Percentiles rank a stretch among this genome's conserved stretches.
phyloP scores from a whole-genome alignment of 495 filamentous ascomycete genomes.

The Penicillium argentinense region DNA sequence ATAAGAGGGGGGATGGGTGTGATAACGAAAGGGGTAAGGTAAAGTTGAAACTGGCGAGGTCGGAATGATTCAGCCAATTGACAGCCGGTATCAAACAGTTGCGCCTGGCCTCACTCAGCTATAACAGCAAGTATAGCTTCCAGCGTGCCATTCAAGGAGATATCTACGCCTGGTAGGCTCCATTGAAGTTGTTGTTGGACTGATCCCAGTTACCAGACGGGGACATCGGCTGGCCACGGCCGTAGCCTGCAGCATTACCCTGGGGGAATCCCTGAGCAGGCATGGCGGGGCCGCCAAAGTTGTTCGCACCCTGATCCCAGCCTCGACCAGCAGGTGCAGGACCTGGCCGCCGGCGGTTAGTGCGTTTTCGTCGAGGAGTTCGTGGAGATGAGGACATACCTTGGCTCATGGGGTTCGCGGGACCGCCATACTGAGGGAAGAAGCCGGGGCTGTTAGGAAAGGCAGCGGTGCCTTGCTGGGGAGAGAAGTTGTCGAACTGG shows the following conservation, averaged over 20 bases:
- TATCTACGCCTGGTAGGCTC: slow-evolving; percentile 53
- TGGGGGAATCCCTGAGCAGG: slow-evolving; percentile 59
- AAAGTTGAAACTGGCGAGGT: slow-evolving; percentile 10
- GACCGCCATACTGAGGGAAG: slow-evolving; percentile 85
- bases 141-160: background rate
- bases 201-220: slow-evolving; percentile 71
- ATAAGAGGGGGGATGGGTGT: slow-evolving; percentile 4
- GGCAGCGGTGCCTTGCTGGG: slow-evolving; percentile 58
- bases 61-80: slow-evolving; percentile 13
- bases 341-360: slow-evolving; percentile 24
- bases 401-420: slow-evolving; percentile 73
- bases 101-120: background rate
- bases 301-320: slow-evolving; percentile 61
- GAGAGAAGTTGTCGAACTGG: slow-evolving; percentile 79
- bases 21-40: slow-evolving; percentile 13
- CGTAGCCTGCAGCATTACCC: slow-evolving; percentile 76
- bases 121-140: background rate
- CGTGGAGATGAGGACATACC: slow-evolving; percentile 40
- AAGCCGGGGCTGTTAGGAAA: slow-evolving; percentile 76
- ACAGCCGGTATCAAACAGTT: slow-evolving; percentile 10
- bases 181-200: slow-evolving; percentile 53
- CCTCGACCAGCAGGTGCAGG: slow-evolving; percentile 62
- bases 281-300: slow-evolving; percentile 58
- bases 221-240: slow-evolving; percentile 74
- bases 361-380: slow-evolving; percentile 10